Conservation (phyloP, 169 alveolate genomes). For the Cryptosporidium muris region DNA sequence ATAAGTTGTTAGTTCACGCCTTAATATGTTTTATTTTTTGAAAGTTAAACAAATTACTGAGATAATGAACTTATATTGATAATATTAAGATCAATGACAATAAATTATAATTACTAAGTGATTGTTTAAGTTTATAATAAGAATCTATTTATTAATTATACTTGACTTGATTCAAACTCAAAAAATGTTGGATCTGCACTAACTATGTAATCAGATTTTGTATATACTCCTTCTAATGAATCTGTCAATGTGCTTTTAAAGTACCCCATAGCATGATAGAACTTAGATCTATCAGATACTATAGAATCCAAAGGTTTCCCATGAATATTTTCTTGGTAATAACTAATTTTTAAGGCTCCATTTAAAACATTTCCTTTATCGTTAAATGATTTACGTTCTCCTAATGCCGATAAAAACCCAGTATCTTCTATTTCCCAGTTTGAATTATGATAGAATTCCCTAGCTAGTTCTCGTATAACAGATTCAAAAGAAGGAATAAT, state of each 20-base stretch:
- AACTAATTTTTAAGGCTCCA: slow-evolving; percentile 42
- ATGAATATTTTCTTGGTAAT: slow-evolving; percentile 18
- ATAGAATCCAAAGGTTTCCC: slow-evolving; percentile 32
- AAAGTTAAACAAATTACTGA: not conserved
- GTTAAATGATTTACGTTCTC: slow-evolving; percentile 52
- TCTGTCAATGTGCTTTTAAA: slow-evolving; percentile 13
- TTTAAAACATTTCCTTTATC: slow-evolving; percentile 43
- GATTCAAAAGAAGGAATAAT: slow-evolving; percentile 69
- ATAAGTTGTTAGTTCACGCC: not conserved
- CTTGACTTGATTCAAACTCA: slow-evolving; percentile 42
- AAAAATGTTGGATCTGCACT: not conserved
- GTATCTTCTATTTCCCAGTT: slow-evolving; percentile 69
- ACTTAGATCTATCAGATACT: slow-evolving; percentile 52
- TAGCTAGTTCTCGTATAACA: slow-evolving; percentile 51
- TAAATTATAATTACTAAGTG: too few species aligned
- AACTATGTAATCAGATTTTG: slow-evolving; percentile 54
- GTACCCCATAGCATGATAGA: slow-evolving; percentile 46
- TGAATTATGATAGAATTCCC: slow-evolving; percentile 33
- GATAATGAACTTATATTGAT: too few species aligned
- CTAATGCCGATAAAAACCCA: slow-evolving; percentile 23
- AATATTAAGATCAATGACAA: too few species aligned
- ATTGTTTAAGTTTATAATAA: too few species aligned
- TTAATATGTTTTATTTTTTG: not conserved
- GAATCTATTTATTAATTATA: too few species aligned
- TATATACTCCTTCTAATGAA: slow-evolving; percentile 9